Conservation (phyloP, 805 yeast species). For the Starmera dryadoides region DNA sequence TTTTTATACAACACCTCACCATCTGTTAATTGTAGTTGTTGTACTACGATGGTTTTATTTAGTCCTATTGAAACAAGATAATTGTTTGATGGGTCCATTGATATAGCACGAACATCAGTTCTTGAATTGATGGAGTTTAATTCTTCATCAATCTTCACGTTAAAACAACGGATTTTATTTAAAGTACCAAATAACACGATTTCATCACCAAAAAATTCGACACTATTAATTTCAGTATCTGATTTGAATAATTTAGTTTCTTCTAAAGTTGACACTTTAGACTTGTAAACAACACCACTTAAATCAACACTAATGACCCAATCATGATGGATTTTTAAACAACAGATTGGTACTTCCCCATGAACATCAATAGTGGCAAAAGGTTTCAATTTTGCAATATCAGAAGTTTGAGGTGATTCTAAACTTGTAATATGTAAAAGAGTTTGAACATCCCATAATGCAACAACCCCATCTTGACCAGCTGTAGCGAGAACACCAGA, state of each 20-base stretch:
- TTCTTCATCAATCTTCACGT: slow-evolving; percentile 2
- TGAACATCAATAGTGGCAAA: slow-evolving; percentile 1
- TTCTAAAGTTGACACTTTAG: background rate
- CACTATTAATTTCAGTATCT: slow-evolving; percentile 11
- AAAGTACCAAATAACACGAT: slow-evolving; percentile 12
- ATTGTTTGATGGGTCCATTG: slow-evolving; percentile 15
- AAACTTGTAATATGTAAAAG: slow-evolving; percentile 7
- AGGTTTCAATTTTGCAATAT: slow-evolving; percentile 5
- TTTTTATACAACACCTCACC: slow-evolving; percentile 9
- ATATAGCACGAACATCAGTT: slow-evolving; percentile 14
- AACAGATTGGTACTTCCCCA: slow-evolving; percentile 3
- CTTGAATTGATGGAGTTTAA: slow-evolving; percentile 11
- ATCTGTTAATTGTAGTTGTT: slow-evolving; percentile 11
- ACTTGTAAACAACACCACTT: slow-evolving; percentile 10
- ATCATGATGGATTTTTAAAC: slow-evolving; percentile 1
- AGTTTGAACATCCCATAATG: slow-evolving; percentile 12
- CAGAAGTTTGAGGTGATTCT: slow-evolving; percentile 3
- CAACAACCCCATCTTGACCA: slow-evolving; percentile 6
- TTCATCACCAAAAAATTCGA: slow-evolving; percentile 1
- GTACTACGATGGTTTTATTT: slow-evolving; percentile 10
- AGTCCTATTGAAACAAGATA: slow-evolving; percentile 18
- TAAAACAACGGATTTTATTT: slow-evolving; percentile 8
- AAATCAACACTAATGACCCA: slow-evolving; percentile 10
- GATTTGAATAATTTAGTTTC: slow-evolving; percentile 5
- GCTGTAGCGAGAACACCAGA: slow-evolving; percentile 7